Conservation (phyloP, 129 eudicot genomes). For the Cynara cardunculus region DNA sequence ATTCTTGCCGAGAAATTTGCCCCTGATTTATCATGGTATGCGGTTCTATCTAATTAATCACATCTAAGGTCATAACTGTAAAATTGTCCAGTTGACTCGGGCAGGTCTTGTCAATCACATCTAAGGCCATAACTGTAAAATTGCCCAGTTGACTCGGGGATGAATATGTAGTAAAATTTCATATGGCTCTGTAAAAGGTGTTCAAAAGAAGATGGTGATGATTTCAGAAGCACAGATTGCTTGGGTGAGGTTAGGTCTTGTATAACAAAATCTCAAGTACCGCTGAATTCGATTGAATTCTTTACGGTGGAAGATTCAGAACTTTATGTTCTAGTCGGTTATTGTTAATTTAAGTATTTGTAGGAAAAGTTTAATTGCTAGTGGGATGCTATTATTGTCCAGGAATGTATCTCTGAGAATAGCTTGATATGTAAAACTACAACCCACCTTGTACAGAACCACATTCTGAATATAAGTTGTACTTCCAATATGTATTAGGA, state of each 20-base stretch:
- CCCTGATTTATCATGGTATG: slow-evolving; percentile 96
- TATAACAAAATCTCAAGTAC: neutral
- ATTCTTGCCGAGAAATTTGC: slow-evolving; percentile 99
- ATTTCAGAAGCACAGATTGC: neutral
- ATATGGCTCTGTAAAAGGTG: neutral
- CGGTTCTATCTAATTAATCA: slow-evolving; percentile 3
- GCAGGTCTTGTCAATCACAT: neutral
- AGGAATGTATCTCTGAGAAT: neutral
- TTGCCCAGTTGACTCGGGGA: neutral
- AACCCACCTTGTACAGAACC: neutral
- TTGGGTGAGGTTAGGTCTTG: neutral
- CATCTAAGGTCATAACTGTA: slow-evolving; percentile 1
- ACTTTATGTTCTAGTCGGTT: neutral
- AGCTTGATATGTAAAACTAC: neutral
- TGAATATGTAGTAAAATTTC: neutral
- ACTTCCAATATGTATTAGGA: too few relatives aligned
- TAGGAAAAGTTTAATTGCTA: neutral
- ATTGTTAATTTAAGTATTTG: neutral
- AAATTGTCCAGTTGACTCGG: neutral
- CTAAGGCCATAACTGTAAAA: neutral
- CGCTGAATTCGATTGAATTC: neutral
- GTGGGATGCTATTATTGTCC: neutral
- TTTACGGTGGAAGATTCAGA: neutral
- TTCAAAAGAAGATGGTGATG: neutral
- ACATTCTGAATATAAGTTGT: neutral